phyloP scores from a whole-genome alignment of 768 basidiomycete genomes.

The Dacryopinax primogenitus region DNA sequence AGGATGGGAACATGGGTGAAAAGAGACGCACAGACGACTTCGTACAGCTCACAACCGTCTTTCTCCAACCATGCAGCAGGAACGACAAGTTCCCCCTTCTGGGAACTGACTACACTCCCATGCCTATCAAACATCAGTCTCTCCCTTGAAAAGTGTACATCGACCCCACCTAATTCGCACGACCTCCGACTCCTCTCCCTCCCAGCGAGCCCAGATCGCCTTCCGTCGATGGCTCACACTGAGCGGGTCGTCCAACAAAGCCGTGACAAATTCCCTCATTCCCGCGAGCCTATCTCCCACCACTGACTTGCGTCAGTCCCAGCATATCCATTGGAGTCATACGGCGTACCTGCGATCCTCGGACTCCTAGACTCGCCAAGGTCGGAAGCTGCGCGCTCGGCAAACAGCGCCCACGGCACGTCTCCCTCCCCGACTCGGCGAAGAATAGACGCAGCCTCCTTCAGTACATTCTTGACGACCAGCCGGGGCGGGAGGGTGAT shows the following conservation, averaged over 20 bases:
- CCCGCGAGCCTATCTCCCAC: constrained; percentile 37
- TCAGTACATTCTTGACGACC: not conserved
- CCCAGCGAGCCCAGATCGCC: not conserved
- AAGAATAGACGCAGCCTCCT: not conserved
- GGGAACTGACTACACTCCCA: not conserved
- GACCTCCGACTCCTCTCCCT: not conserved
- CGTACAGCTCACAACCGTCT: not conserved
- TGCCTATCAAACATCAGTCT: not conserved
- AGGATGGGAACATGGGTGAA: not conserved
- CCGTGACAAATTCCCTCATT: constrained; percentile 48
- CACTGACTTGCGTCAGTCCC: not conserved
- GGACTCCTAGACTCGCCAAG: not conserved
- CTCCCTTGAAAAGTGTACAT: not conserved
- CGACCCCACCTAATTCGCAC: not conserved
- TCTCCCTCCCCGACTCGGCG: not conserved
- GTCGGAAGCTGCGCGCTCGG: not conserved
- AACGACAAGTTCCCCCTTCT: not conserved
- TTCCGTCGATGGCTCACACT: not conserved
- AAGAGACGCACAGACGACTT: not conserved
- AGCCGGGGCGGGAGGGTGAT: not conserved
- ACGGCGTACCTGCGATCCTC: not conserved
- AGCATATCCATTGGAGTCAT: not conserved
- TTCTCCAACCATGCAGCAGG: not conserved
- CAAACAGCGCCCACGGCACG: not conserved
- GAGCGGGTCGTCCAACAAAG: constrained; percentile 60